These are phyloP conservation scores for Ostreobium quekettii DNA, from an alignment of 139 green algal genomes.

Conservation along the genomic window DNA sequence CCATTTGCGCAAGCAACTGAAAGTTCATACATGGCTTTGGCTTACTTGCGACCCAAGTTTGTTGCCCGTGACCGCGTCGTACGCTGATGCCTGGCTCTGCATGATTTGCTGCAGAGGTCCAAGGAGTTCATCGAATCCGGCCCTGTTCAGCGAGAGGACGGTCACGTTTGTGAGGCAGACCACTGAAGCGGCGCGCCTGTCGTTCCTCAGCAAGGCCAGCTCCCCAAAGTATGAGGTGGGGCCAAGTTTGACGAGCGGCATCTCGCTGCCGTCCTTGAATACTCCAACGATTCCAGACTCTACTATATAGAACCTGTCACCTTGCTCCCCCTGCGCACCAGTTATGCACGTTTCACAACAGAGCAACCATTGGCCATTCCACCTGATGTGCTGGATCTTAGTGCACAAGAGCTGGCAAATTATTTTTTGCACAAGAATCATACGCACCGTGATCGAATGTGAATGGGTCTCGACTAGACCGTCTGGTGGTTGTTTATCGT, in stretches of 20 bases:
- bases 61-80: too few species aligned
- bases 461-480: too few species aligned
- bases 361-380: too few species aligned
- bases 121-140: constrained; percentile 30
- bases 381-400: too few species aligned
- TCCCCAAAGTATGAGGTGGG: constrained; percentile 80
- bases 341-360: too few species aligned
- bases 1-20: too few species aligned
- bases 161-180: constrained; percentile 20
- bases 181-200: constrained; percentile 72
- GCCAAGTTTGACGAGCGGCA: neutral
- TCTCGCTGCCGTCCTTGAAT: constrained; percentile 38
- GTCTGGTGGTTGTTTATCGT: too few species aligned
- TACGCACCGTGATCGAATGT: too few species aligned
- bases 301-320: constrained; percentile 85
- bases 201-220: constrained; percentile 68
- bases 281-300: constrained; percentile 61
- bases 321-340: constrained; percentile 57
- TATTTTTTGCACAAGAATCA: too few species aligned
- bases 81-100: constrained; percentile 8
- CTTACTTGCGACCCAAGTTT: too few species aligned
- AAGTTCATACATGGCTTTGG: too few species aligned
- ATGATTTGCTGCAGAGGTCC: constrained; percentile 34
- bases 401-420: too few species aligned
- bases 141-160: constrained; percentile 21